phyloP scores from a whole-genome alignment of 768 basidiomycete genomes.

The Plicaturopsis crispa region DNA sequence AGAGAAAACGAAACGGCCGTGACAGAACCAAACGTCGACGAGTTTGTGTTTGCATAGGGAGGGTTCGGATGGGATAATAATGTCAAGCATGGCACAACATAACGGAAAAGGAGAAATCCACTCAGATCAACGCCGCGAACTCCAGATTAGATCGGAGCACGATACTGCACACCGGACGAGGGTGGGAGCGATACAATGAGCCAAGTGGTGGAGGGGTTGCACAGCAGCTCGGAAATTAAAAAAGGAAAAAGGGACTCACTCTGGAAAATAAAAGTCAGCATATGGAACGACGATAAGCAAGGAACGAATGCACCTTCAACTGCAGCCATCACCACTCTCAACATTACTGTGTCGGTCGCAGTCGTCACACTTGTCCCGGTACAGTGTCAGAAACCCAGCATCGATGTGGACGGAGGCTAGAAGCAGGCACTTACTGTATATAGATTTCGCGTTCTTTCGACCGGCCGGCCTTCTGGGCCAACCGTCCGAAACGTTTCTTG shows the following conservation, averaged over 20 bases:
- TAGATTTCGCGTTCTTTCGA: conserved; percentile 88
- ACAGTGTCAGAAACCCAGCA: conserved; percentile 6
- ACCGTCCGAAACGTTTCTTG: conserved; percentile 71
- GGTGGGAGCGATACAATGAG: conserved; percentile 9
- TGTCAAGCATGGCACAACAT: conserved; percentile 10
- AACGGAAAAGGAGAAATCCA: conserved; percentile 13
- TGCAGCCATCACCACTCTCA: conserved; percentile 91
- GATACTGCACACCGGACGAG: conserved; percentile 19
- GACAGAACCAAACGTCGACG: conserved; percentile 10
- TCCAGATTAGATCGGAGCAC: conserved; percentile 29
- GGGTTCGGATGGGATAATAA: conserved; percentile 9
- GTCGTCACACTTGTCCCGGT: conserved; percentile 62
- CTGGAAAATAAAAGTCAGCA: conserved; percentile 26
- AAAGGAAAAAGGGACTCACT: conserved; percentile 46
- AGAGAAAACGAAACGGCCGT: conserved; percentile 9
- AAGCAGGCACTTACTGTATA: conserved; percentile 70
- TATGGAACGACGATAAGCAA: conserved; percentile 5
- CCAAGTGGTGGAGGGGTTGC: background rate
- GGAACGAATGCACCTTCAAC: conserved; percentile 65
- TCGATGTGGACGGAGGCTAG: background rate
- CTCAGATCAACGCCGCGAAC: conserved; percentile 23
- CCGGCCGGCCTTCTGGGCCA: conserved; percentile 81
- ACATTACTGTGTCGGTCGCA: conserved; percentile 83
- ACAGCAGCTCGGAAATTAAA: background rate
- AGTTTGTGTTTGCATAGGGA: conserved; percentile 7